Conservation (phyloP, 305 asterid genomes). For the Solanum chacoense region DNA sequence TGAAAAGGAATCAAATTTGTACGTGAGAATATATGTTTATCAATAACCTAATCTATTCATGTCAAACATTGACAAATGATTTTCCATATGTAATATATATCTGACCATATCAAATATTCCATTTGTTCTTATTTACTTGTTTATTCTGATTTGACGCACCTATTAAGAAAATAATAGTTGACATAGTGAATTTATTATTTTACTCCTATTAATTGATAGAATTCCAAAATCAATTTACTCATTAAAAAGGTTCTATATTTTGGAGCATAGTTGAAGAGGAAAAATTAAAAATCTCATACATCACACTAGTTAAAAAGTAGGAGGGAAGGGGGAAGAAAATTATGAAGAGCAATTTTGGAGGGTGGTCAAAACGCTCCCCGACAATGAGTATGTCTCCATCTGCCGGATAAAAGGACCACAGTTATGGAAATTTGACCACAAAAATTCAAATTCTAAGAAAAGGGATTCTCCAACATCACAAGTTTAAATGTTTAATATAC, state of each 20-base stretch:
- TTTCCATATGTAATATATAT: not conserved
- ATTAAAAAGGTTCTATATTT: too few species aligned
- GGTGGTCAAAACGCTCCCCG: not conserved
- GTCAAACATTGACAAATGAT: not conserved
- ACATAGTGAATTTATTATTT: too few species aligned
- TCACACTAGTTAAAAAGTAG: not conserved
- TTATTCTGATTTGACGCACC: too few species aligned
- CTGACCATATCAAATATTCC: not conserved
- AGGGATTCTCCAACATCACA: not conserved
- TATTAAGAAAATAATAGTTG: too few species aligned
- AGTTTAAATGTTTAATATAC: not conserved
- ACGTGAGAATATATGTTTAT: not conserved
- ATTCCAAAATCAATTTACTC: too few species aligned
- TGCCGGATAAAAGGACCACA: not conserved
- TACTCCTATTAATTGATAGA: too few species aligned
- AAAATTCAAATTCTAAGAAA: not conserved
- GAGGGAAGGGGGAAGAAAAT: not conserved
- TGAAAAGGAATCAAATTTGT: not conserved
- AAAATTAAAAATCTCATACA: not conserved
- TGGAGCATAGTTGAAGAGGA: not conserved
- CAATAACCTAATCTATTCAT: not conserved
- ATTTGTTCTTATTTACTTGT: not conserved
- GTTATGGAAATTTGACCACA: not conserved
- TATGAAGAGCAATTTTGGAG: not conserved
- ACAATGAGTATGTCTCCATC: not conserved